phyloP scores from a whole-genome alignment of 495 filamentous ascomycete genomes.

The Astrothelium macrocarpum region DNA sequence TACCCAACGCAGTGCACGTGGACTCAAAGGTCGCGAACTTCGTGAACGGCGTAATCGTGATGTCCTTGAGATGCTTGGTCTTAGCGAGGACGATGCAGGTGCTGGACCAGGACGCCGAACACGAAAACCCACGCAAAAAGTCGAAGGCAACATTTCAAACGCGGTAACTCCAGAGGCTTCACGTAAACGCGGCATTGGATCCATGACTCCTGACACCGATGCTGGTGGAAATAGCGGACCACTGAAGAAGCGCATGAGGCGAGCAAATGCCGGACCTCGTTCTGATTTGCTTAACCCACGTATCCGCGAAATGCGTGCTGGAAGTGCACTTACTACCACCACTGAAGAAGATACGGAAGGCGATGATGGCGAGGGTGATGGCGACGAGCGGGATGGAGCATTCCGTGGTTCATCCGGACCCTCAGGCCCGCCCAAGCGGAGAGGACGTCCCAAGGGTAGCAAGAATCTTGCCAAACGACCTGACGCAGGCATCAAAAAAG shows the following conservation, averaged over 20 bases:
- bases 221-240: background rate
- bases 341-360: constrained; percentile 16
- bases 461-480: constrained; percentile 27
- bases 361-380: background rate
- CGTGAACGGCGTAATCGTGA: constrained; percentile 27
- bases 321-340: constrained; percentile 24
- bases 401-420: background rate
- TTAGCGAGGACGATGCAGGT: constrained; percentile 21
- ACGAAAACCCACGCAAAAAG: constrained; percentile 10
- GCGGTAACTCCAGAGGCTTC: constrained; percentile 8
- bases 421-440: constrained; percentile 9
- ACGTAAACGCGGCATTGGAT: constrained; percentile 13
- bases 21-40: constrained; percentile 29
- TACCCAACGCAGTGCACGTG: constrained; percentile 24
- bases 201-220: background rate
- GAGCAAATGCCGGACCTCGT: background rate
- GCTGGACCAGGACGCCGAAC: constrained; percentile 6
- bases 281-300: constrained; percentile 9
- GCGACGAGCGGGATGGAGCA: background rate
- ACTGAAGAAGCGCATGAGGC: background rate
- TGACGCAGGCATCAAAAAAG: constrained; percentile 34
- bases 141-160: constrained; percentile 8
- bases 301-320: constrained; percentile 29
- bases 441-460: constrained; percentile 30
- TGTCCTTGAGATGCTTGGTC: constrained; percentile 17